Evolutionary conservation across 768 basidiomycete species (phyloP).

Genomic region (Lentinus brumalis): DNA sequence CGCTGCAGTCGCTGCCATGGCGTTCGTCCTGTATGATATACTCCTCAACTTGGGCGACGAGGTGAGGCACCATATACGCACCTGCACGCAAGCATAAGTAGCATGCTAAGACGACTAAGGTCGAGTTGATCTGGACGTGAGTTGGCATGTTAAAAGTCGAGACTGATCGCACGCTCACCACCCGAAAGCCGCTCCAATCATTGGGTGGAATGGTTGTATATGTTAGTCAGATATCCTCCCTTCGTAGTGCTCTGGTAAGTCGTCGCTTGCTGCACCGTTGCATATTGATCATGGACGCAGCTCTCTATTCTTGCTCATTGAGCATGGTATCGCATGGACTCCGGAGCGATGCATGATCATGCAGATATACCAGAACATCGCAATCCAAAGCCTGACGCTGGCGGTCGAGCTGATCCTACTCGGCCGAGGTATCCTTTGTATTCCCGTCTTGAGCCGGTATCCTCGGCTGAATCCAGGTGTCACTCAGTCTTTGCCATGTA

Average conservation of each 20-base stretch:
- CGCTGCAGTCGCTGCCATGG: not conserved
- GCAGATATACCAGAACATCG: not conserved
- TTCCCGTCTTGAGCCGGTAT: too few relatives aligned
- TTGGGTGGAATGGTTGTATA: too few relatives aligned
- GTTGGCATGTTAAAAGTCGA: too few relatives aligned
- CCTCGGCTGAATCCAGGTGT: not conserved
- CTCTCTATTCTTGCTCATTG: not conserved
- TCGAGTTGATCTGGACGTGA: too few relatives aligned
- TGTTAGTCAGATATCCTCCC: constrained; percentile 1
- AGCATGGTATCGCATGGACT: not conserved
- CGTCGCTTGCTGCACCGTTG: not conserved
- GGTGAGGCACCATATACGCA: not conserved
- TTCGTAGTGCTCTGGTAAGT: not conserved
- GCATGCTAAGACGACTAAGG: not conserved
- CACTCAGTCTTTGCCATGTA: not conserved
- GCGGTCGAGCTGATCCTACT: not conserved
- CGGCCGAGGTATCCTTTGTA: not conserved
- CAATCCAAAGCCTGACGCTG: not conserved
- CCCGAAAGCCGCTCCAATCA: too few relatives aligned
- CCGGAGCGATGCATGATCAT: not conserved
- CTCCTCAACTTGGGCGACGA: constrained; percentile 14
- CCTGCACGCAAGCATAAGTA: not conserved
- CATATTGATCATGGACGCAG: not conserved
- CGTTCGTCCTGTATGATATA: constrained; percentile 4
- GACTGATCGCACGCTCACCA: too few relatives aligned